phyloP scores from a whole-genome alignment of 768 basidiomycete genomes.

The Boletus vinaceobasis region DNA sequence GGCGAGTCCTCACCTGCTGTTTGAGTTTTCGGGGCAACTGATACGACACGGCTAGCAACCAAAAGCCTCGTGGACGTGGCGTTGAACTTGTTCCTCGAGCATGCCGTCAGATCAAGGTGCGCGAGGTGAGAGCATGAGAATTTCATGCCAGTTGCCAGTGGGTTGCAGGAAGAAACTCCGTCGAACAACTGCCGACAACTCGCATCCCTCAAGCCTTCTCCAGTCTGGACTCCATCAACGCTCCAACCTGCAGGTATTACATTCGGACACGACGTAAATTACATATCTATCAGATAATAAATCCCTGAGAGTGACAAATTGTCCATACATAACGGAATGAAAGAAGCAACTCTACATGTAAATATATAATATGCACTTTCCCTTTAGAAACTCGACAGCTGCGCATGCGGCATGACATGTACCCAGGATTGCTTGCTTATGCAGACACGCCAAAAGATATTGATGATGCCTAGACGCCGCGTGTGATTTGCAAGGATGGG shows the following conservation, averaged over 20 bases:
- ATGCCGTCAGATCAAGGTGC: neutral
- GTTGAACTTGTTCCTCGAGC: conserved; percentile 1
- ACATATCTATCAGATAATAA: conserved; percentile 29
- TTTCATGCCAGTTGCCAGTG: too few species aligned
- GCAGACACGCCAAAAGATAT: conserved; percentile 2
- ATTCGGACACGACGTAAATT: conserved; percentile 22
- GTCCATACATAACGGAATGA: conserved; percentile 27
- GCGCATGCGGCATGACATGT: conserved; percentile 8
- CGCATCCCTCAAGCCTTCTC: neutral
- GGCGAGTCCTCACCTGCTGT: neutral
- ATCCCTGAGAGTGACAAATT: conserved; percentile 20
- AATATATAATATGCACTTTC: conserved; percentile 13
- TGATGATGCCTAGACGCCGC: conserved; percentile 9
- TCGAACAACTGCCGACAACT: neutral
- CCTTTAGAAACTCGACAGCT: conserved; percentile 6
- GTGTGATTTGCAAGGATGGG: conserved; percentile 4
- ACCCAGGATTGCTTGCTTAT: conserved; percentile 8
- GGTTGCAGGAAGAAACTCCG: neutral
- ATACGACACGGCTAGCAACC: conserved; percentile 5
- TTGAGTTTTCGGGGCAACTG: neutral
- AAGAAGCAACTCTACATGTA: conserved; percentile 8
- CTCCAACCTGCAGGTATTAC: neutral
- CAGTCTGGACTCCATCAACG: neutral
- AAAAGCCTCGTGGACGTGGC: neutral
- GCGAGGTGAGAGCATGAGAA: conserved; percentile 1